Conservation (phyloP, 345 rosid species). For the Toxicodendron radicans region DNA sequence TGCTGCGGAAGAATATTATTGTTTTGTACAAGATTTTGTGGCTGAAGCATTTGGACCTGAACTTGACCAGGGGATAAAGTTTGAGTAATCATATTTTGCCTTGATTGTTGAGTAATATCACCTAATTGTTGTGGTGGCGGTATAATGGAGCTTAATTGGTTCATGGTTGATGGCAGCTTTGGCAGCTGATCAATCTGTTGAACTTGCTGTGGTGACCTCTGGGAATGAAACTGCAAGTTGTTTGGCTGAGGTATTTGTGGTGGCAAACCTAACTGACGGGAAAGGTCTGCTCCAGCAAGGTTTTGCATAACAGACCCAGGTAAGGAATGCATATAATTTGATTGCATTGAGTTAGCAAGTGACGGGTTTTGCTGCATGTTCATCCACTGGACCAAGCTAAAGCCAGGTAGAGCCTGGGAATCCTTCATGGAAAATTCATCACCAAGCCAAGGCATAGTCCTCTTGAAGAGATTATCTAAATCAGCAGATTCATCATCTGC, state of each 20-base stretch:
- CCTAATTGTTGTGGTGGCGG: conserved; percentile 45
- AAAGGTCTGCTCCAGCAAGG: conserved; percentile 45
- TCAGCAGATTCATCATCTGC: conserved; percentile 77
- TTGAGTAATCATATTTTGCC: conserved; percentile 49
- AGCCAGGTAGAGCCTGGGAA: conserved; percentile 58
- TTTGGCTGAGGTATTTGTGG: conserved; percentile 46
- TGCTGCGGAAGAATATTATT: conserved; percentile 47
- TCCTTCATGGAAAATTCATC: conserved; percentile 75
- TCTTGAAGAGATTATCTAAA: conserved; percentile 71
- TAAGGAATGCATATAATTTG: conserved; percentile 46
- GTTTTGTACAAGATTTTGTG: conserved; percentile 43
- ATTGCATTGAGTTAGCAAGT: conserved; percentile 47
- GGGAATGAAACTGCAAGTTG: conserved; percentile 41
- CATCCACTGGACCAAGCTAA: conserved; percentile 93
- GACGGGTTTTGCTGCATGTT: conserved; percentile 77
- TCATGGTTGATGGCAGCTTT: conserved; percentile 42
- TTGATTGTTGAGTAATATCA: conserved; percentile 44
- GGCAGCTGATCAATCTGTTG: conserved; percentile 49
- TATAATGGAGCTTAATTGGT: conserved; percentile 30
- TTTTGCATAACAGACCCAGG: conserved; percentile 49
- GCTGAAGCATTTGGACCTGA: conserved; percentile 52
- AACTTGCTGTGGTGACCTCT: conserved; percentile 47
- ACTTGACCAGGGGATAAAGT: conserved; percentile 40
- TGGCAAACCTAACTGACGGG: conserved; percentile 50
- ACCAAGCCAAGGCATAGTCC: conserved; percentile 92